Evolutionary conservation across 768 basidiomycete species (phyloP).

Genomic region (Stropharia rugosoannulata): DNA sequence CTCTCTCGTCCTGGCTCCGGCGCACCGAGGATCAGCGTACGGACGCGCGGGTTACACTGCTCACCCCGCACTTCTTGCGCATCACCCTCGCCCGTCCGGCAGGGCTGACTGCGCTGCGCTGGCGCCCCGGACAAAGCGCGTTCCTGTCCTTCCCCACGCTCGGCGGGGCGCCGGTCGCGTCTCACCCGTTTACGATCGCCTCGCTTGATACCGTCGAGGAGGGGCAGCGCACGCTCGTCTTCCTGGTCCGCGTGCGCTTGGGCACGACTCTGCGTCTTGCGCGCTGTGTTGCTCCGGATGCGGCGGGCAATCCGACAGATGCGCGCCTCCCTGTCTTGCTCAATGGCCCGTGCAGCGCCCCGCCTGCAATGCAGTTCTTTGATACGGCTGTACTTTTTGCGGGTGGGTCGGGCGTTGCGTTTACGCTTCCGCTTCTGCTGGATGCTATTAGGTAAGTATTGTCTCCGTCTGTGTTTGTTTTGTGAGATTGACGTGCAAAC

Average conservation of each 20-base stretch:
- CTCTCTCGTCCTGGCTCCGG: conserved; percentile 31
- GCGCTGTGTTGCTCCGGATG: conserved; percentile 23
- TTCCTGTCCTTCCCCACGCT: conserved; percentile 51
- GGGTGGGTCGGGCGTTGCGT: conserved; percentile 54
- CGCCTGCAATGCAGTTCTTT: conserved; percentile 33
- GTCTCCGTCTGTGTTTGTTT: background rate
- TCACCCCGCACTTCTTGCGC: conserved; percentile 36
- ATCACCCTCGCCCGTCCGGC: conserved; percentile 40
- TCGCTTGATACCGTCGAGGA: conserved; percentile 28
- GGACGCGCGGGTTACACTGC: conserved; percentile 31
- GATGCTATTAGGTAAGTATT: conserved; percentile 37
- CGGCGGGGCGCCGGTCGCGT: background rate
- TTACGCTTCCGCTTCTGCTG: conserved; percentile 43
- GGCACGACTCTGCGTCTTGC: conserved; percentile 59
- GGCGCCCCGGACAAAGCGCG: conserved; percentile 55
- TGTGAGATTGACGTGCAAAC: conserved; percentile 23
- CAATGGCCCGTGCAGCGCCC: conserved; percentile 50
- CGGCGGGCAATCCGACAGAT: background rate
- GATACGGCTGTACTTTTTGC: conserved; percentile 40
- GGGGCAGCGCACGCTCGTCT: conserved; percentile 43
- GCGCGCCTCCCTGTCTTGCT: conserved; percentile 43
- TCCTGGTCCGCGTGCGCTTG: conserved; percentile 55
- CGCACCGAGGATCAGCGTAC: background rate
- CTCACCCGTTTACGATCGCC: conserved; percentile 63
- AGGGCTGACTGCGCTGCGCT: conserved; percentile 28